Evolutionary conservation across 2,329 filamentous ascomycete species (phyloP), one percentile per base, ranked within the genome.

Genomic region (Exophiala calicioides): DNA sequence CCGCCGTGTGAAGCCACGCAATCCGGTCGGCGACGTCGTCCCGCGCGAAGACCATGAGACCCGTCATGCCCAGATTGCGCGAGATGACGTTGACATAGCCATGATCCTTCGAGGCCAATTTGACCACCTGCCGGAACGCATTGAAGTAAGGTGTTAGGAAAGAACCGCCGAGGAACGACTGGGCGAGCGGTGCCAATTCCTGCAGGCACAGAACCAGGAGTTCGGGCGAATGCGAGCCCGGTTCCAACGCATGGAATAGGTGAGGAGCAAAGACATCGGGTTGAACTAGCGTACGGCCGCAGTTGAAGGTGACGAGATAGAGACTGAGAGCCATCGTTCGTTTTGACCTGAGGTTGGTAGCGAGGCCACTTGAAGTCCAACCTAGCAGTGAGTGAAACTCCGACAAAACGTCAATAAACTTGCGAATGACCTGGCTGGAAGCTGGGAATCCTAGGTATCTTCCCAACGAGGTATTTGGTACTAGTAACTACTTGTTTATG

Each of bases 241-340:
- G 49, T 16, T 66, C 61, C 20, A 93, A 77, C 26, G 71, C 74
- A 41, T 75, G 68, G 63, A 85, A 81, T 56, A 95, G 72, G 61
- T 90, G 83, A 8, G 78, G 70, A 10, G 86, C 83, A 60, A 96
- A 89, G 40, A 81, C 74, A 27, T 82, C 73, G 16, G 82, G 74
- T 58, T 90, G 77, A 60, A 95, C 81, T 6, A 82, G 69, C 43
- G 76, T 76, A 58, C 88, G 86, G 23, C 79, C 91, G 62, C 88
- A 94, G 65, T 97, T 97, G 74, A 93, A 95, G 8, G 90, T 95
- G 43, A 95, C 68, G 53, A 95, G 78, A 60, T 95, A 85, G 12
- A 55, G 16, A 31, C 30, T 55, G 40, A 55, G 44, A 21, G 45
- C 36, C 44, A 47, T 47, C 12, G 24, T n/a, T n/a, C n/a, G n/a